Percentiles rank a stretch among this genome's conserved stretches.
These are phyloP conservation scores for Talaromyces pinophilus DNA, from an alignment of 2,329 filamentous ascomycete genomes.

Conservation along the genomic window DNA sequence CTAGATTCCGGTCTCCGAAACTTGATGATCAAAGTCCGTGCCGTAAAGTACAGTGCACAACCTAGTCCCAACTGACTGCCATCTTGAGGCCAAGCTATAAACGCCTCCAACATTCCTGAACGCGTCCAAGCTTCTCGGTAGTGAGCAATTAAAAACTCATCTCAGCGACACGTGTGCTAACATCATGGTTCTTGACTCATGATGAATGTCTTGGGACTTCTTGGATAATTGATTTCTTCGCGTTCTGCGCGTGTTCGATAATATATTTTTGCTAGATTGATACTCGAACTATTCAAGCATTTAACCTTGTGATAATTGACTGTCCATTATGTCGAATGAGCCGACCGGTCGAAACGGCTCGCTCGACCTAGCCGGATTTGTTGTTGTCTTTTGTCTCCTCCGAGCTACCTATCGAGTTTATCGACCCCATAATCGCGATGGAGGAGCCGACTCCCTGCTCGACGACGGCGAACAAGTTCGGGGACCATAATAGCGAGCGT, in stretches of 20 bases:
- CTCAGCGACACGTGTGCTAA: neutral
- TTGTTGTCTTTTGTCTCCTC: neutral
- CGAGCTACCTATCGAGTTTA: neutral
- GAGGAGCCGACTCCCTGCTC: neutral
- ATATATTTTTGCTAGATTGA: neutral
- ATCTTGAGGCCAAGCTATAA: neutral
- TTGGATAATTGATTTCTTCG: neutral
- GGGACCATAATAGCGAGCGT: neutral
- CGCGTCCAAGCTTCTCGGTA: neutral
- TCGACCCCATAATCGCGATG: constrained; percentile 1
- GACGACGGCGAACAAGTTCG: neutral
- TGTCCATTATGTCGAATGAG: neutral
- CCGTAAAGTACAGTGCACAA: neutral
- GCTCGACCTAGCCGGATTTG: neutral
- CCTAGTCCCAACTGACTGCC: neutral
- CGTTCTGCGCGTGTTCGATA: constrained; percentile 2
- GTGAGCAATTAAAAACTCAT: constrained; percentile 3
- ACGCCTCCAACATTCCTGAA: neutral
- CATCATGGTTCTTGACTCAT: neutral
- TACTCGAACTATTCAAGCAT: neutral
- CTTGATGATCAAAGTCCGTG: constrained; percentile 5
- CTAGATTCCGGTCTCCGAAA: neutral
- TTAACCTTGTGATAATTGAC: too few species aligned
- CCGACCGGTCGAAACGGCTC: neutral
- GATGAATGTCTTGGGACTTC: neutral